Evolutionary conservation across 495 filamentous ascomycete genomes (phyloP).

Genomic region (Monascus purpureus): DNA sequence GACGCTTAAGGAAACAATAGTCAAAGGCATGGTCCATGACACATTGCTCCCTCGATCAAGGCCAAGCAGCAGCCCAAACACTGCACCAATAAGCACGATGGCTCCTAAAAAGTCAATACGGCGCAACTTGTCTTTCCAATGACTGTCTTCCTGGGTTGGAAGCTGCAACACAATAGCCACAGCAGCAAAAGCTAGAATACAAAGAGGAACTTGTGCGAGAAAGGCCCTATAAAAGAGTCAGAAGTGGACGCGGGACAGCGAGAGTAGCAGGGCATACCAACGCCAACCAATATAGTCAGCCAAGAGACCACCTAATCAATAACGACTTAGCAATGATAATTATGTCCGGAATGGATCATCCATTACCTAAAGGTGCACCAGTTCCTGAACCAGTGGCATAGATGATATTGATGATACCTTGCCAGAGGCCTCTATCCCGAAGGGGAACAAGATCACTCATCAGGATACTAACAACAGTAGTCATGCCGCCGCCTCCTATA

Average conservation of each 20-base stretch:
- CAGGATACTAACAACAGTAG: slow-evolving; percentile 62
- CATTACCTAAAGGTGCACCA: slow-evolving; percentile 55
- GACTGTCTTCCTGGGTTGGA: slow-evolving; percentile 35
- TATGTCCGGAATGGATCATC: too few species aligned
- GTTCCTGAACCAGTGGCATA: slow-evolving; percentile 54
- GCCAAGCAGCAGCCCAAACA: slow-evolving; percentile 58
- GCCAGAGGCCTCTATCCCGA: slow-evolving; percentile 65
- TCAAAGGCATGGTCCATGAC: slow-evolving; percentile 47
- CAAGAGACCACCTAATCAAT: slow-evolving; percentile 42
- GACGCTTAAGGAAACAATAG: slow-evolving; percentile 42
- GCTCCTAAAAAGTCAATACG: slow-evolving; percentile 74
- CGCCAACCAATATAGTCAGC: slow-evolving; percentile 71
- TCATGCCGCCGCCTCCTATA: slow-evolving; percentile 79
- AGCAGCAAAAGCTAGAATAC: slow-evolving; percentile 48
- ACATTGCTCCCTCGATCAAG: slow-evolving; percentile 69
- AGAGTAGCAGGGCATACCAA: slow-evolving; percentile 37
- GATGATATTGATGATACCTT: slow-evolving; percentile 72
- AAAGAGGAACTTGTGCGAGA: slow-evolving; percentile 54
- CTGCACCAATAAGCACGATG: slow-evolving; percentile 51
- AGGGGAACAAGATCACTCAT: slow-evolving; percentile 66
- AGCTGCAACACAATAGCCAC: slow-evolving; percentile 51
- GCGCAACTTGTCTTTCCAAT: slow-evolving; percentile 52
- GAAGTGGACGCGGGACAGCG: neutral
- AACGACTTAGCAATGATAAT: slow-evolving; percentile 3
- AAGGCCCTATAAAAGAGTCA: slow-evolving; percentile 43